Evolutionary conservation across 2,329 filamentous ascomycete genomes (phyloP), one percentile per base, ranked within the genome.

Genomic region (Pezicula rhizophila): DNA sequence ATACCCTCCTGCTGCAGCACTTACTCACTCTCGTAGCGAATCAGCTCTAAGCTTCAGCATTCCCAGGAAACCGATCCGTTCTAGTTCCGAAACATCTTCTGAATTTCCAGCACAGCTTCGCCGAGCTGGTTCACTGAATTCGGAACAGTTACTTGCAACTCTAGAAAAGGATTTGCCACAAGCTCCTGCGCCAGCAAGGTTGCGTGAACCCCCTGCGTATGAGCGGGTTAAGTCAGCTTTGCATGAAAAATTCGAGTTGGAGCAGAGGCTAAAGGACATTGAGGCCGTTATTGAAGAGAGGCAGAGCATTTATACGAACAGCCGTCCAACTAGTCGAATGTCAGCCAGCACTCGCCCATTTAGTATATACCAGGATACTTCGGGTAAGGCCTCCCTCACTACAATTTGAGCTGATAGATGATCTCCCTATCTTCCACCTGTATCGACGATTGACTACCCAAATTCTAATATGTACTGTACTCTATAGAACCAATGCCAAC

Each of bases 401-500:
- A 26, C 18, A 5, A 31, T 28, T 17, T 10, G 11, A 40, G 5
- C 17, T 15, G n/a, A 20, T 15, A 10, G 8, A 10, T 31, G 8
- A 10, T 11, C 7, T 31, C 8, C 8, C 7, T 11, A 10, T 31
- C 28, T 31, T 31, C 28, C 11, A 10, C 2, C 28, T 31, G 26
- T 31, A 10, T 11, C 28, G 8, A 23, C 28, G 28, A 31, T 31
- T 31, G 3, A 31, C 8, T 31, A 31, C 28, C 28, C 7, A 31
- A 6, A n/a, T 25, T 26, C 12, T 42, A 26, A 33, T 48, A 59
- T 53, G 59, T 40, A 44, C 42, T 20, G 7, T 18, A 18, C 70
- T 73, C n/a, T n/a, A n/a, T n/a, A 41, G 74, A 82, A 53, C 79
- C 78, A 26, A 63, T 82, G 47, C 80, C 80, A 10, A 74, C 77